phyloP scores from a whole-genome alignment of 768 basidiomycete genomes.

The Serendipita indica region DNA sequence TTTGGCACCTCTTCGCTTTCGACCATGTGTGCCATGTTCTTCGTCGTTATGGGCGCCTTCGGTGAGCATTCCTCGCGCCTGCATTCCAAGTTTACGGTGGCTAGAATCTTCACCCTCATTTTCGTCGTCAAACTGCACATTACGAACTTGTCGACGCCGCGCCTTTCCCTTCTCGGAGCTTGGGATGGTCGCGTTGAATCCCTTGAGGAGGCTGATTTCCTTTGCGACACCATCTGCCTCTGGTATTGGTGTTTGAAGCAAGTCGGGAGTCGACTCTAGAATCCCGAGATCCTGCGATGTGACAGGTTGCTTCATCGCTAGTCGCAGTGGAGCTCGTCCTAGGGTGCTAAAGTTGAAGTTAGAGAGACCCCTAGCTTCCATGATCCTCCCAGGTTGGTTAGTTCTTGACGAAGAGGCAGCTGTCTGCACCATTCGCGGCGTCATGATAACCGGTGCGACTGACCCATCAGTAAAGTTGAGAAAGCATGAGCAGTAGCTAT shows the following conservation, averaged over 20 bases:
- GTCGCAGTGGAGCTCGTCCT: conserved; percentile 59
- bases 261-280: conserved; percentile 64
- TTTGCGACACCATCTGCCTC: conserved; percentile 56
- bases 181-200: conserved; percentile 91
- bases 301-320: conserved; percentile 50
- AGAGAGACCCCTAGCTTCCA: conserved; percentile 21
- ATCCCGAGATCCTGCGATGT: conserved; percentile 77
- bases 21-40: conserved; percentile 48
- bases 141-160: conserved; percentile 64
- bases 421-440: conserved; percentile 63
- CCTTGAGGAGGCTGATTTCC: conserved; percentile 68
- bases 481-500: conserved; percentile 6
- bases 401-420: conserved; percentile 41
- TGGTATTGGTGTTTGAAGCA: conserved; percentile 56
- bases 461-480: conserved; percentile 10
- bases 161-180: conserved; percentile 67
- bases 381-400: conserved; percentile 21
- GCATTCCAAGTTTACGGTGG: conserved; percentile 43
- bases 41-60: conserved; percentile 28
- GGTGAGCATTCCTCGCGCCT: conserved; percentile 55
- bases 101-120: conserved; percentile 49
- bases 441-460: conserved; percentile 87
- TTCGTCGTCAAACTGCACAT: conserved; percentile 49
- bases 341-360: conserved; percentile 61
- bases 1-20: conserved; percentile 30